Conservation (phyloP, 1,284 basidiomycete genomes). For the Inonotus obliquus region DNA sequence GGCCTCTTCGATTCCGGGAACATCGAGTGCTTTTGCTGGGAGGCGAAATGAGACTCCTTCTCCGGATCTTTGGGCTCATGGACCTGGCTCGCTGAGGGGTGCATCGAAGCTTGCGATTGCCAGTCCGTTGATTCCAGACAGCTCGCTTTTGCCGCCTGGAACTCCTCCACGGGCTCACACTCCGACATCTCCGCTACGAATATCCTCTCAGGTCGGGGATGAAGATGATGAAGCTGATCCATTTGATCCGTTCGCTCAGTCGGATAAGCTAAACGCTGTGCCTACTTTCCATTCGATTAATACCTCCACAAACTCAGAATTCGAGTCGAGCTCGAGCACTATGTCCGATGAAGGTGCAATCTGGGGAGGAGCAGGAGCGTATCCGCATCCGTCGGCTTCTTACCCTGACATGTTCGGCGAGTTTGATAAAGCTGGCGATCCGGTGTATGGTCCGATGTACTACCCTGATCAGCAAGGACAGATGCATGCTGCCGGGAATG, state of each 20-base stretch:
- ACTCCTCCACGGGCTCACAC: constrained; percentile 39
- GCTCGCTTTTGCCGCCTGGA: constrained; percentile 43
- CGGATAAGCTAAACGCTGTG: constrained; percentile 34
- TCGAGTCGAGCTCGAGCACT: constrained; percentile 50
- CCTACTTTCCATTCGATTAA: constrained; percentile 59
- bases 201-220: constrained; percentile 52
- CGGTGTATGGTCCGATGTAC: constrained; percentile 8
- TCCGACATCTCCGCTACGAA: constrained; percentile 54
- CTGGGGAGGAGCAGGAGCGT: constrained; percentile 6
- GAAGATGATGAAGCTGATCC: constrained; percentile 58
- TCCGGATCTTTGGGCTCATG: constrained; percentile 76
- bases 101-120: constrained; percentile 86
- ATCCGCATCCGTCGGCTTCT: constrained; percentile 27
- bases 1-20: constrained; percentile 58
- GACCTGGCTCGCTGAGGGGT: constrained; percentile 53
- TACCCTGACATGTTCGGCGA: constrained; percentile 16
- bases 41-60: constrained; percentile 70
- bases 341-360: constrained; percentile 30
- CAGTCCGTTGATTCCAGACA: constrained; percentile 78
- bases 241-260: constrained; percentile 63
- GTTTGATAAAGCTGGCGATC: constrained; percentile 12
- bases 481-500: not conserved
- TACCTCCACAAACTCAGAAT: constrained; percentile 36
- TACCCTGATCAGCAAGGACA: constrained; percentile 10
- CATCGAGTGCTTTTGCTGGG: constrained; percentile 33